Evolutionary conservation across 345 rosid species (phyloP).

Genomic region (Ceriops zippeliana): DNA sequence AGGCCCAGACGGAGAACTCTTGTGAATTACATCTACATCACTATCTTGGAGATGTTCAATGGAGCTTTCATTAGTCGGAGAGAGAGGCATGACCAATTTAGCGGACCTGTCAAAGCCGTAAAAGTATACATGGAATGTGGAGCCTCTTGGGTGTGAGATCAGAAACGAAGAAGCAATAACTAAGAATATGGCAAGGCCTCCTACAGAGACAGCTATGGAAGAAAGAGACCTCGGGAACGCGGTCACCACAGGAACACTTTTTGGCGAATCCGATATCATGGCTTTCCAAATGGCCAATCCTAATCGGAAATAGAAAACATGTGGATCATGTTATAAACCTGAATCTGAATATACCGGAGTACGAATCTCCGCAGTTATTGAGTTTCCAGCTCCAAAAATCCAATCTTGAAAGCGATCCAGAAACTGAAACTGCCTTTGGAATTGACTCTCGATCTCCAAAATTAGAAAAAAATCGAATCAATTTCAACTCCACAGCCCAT

Average conservation of each 20-base stretch:
- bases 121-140: slow-evolving; percentile 53
- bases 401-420: not conserved
- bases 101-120: slow-evolving; percentile 44
- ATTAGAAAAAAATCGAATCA: not conserved
- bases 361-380: not conserved
- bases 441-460: not conserved
- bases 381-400: not conserved
- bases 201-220: slow-evolving; percentile 49
- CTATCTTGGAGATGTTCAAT: slow-evolving; percentile 9
- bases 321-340: not conserved
- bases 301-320: not conserved
- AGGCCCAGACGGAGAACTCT: slow-evolving; percentile 27
- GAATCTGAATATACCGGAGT: not conserved
- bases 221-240: slow-evolving; percentile 56
- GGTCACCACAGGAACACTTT: slow-evolving; percentile 30
- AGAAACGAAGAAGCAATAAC: slow-evolving; percentile 65
- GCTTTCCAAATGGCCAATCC: slow-evolving; percentile 17
- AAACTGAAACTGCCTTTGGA: not conserved
- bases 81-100: slow-evolving; percentile 26
- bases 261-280: slow-evolving; percentile 58
- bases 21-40: slow-evolving; percentile 17
- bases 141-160: slow-evolving; percentile 53
- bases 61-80: slow-evolving; percentile 14
- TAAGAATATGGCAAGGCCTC: slow-evolving; percentile 60
- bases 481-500: not conserved